phyloP scores from a whole-genome alignment of 352 stramenopile genomes.

The Phytopythium helicoides region DNA sequence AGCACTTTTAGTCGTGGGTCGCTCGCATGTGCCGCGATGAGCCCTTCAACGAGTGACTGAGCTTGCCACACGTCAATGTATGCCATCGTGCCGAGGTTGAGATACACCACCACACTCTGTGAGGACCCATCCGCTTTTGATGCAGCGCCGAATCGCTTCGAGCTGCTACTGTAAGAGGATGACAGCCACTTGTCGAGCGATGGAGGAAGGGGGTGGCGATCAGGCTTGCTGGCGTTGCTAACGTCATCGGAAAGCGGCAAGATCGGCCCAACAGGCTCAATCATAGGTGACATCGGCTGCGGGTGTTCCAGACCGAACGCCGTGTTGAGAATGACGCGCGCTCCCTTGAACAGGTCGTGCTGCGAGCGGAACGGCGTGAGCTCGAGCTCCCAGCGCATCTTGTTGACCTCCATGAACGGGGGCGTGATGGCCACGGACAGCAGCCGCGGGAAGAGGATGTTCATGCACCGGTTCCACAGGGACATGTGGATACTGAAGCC shows the following conservation, averaged over 20 bases:
- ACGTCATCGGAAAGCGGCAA: conserved; percentile 37
- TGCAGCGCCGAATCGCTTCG: background rate
- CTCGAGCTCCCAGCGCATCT: conserved; percentile 75
- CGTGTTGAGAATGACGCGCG: conserved; percentile 86
- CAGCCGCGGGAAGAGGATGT: conserved; percentile 85
- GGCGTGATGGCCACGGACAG: conserved; percentile 85
- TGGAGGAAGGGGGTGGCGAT: conserved; percentile 25
- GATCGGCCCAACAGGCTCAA: conserved; percentile 76
- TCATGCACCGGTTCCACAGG: conserved; percentile 88
- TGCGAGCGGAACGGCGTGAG: conserved; percentile 76
- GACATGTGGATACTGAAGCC: conserved; percentile 82
- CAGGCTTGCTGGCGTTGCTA: conserved; percentile 25
- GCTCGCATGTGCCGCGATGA: conserved; percentile 35
- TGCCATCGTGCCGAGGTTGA: conserved; percentile 76
- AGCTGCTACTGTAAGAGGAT: conserved; percentile 1
- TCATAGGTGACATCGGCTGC: conserved; percentile 69
- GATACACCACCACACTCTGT: conserved; percentile 42
- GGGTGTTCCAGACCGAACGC: conserved; percentile 84
- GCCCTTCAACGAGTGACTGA: conserved; percentile 65
- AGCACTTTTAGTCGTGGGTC: conserved; percentile 60
- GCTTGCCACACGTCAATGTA: conserved; percentile 84
- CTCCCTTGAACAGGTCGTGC: conserved; percentile 86
- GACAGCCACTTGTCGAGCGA: conserved; percentile 42
- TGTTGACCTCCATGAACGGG: conserved; percentile 88
- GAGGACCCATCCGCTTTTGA: background rate